Evolutionary conservation across 495 filamentous ascomycete genomes (phyloP).

Genomic region (Penicillium salamii): DNA sequence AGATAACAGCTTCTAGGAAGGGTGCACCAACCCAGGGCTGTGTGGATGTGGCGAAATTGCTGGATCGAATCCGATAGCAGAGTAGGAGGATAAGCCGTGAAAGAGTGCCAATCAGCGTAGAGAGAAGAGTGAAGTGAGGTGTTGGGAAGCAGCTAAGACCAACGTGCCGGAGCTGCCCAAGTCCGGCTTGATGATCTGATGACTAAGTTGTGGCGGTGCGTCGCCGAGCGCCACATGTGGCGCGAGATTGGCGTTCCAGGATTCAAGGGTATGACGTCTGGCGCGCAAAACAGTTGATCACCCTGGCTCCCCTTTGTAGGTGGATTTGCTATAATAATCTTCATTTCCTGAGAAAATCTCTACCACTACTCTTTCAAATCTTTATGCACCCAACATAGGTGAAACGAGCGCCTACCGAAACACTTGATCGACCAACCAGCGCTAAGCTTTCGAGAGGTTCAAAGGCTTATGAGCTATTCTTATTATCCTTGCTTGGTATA

Average conservation of each 20-base stretch:
- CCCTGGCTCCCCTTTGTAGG: neutral
- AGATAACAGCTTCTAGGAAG: conserved; percentile 30
- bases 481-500: conserved; percentile 8
- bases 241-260: conserved; percentile 8
- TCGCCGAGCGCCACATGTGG: conserved; percentile 10
- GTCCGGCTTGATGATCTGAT: conserved; percentile 22
- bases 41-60: conserved; percentile 3
- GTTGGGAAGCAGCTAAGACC: conserved; percentile 9
- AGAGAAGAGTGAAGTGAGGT: conserved; percentile 3
- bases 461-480: conserved; percentile 19
- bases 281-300: conserved; percentile 2
- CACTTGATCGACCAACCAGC: conserved; percentile 7
- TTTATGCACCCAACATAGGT: neutral
- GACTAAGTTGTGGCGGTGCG: conserved; percentile 17
- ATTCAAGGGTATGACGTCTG: conserved; percentile 15
- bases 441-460: neutral
- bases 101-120: conserved; percentile 2
- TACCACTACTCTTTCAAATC: neutral
- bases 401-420: conserved; percentile 17
- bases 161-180: conserved; percentile 12
- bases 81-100: neutral
- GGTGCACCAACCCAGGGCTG: conserved; percentile 30
- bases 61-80: neutral
- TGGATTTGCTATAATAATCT: conserved; percentile 8
- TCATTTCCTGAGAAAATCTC: neutral